Conservation (phyloP, 2,329 filamentous ascomycete species). For the Allantophomopsis lycopodina region DNA sequence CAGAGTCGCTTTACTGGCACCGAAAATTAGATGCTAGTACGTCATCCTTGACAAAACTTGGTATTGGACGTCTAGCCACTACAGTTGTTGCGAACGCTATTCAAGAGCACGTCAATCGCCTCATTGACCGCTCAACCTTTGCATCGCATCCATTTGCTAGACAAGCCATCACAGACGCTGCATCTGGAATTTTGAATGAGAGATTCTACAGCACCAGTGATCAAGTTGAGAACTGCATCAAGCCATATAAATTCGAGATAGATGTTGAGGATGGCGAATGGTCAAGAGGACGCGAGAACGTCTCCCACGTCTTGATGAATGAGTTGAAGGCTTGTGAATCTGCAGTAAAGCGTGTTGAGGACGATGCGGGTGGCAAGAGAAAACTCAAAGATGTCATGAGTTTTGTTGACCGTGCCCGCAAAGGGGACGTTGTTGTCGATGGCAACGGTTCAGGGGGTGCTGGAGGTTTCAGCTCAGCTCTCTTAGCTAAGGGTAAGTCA, state of each 20-base stretch:
- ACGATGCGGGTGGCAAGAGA: slow-evolving; percentile 62
- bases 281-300: slow-evolving; percentile 72
- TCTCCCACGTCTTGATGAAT: slow-evolving; percentile 66
- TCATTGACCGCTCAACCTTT: slow-evolving; percentile 75
- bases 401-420: slow-evolving; percentile 83
- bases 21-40: slow-evolving; percentile 87
- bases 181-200: slow-evolving; percentile 81
- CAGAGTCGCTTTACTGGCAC: slow-evolving; percentile 81
- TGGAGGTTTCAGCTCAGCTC: slow-evolving; percentile 80
- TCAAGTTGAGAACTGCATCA: slow-evolving; percentile 97
- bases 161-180: slow-evolving; percentile 84
- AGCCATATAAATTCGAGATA: slow-evolving; percentile 96
- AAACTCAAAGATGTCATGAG: slow-evolving; percentile 81
- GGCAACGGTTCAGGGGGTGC: slow-evolving; percentile 74
- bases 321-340: slow-evolving; percentile 76
- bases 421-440: slow-evolving; percentile 73
- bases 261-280: slow-evolving; percentile 89
- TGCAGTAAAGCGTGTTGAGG: slow-evolving; percentile 64
- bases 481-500: slow-evolving; percentile 63
- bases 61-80: slow-evolving; percentile 83
- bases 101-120: slow-evolving; percentile 66
- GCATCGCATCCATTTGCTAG: slow-evolving; percentile 81
- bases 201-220: slow-evolving; percentile 95
- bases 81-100: slow-evolving; percentile 83
- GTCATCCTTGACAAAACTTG: slow-evolving; percentile 82